phyloP scores from a whole-genome alignment of 805 yeast genomes.

The Isabelozyma pseudorhagii region DNA sequence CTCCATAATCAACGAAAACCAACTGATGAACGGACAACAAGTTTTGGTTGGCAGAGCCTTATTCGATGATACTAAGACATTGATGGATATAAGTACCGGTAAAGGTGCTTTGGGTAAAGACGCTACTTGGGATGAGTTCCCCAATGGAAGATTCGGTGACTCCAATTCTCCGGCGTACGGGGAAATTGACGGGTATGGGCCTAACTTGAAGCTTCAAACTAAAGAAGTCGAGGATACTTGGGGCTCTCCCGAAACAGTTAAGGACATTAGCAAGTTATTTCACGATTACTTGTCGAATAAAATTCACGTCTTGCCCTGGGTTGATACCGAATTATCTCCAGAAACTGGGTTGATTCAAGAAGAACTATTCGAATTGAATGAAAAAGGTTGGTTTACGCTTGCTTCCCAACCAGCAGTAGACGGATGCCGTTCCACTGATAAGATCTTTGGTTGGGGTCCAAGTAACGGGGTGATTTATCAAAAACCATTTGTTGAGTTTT shows the following conservation, averaged over 20 bases:
- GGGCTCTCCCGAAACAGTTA: conserved; percentile 67
- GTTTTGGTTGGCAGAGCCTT: conserved; percentile 23
- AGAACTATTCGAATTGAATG: conserved; percentile 76
- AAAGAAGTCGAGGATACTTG: conserved; percentile 67
- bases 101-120: conserved; percentile 81
- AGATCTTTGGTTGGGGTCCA: conserved; percentile 98
- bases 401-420: conserved; percentile 96
- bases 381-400: conserved; percentile 74
- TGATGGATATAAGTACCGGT: conserved; percentile 79
- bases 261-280: conserved; percentile 67
- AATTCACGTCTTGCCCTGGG: conserved; percentile 85
- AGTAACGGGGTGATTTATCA: conserved; percentile 84
- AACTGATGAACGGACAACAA: conserved; percentile 15
- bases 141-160: conserved; percentile 94
- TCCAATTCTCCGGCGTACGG: conserved; percentile 96
- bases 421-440: conserved; percentile 74
- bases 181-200: conserved; percentile 97
- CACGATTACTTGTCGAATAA: conserved; percentile 70
- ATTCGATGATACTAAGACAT: conserved; percentile 44
- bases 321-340: conserved; percentile 77
- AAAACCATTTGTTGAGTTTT: conserved; percentile 84
- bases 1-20: conserved; percentile 40
- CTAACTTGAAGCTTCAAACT: conserved; percentile 73
- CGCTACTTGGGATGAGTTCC: conserved; percentile 97
- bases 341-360: conserved; percentile 94